Conservation (phyloP, 805 yeast species). For the Metschnikowia chrysomelidarum region DNA sequence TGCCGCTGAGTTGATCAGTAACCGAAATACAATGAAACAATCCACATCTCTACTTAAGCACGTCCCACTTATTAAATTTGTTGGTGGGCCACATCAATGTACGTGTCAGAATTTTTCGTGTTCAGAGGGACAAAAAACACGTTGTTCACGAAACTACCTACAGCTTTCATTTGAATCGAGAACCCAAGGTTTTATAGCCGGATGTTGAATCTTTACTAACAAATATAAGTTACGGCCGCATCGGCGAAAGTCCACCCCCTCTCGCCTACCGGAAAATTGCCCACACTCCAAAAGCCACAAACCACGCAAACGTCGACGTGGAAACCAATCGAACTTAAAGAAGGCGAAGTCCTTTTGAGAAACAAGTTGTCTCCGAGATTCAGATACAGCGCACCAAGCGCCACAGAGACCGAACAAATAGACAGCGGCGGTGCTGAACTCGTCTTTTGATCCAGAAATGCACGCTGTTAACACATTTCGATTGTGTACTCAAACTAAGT, state of each 20-base stretch:
- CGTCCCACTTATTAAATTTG: slow-evolving; percentile 77
- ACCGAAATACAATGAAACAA: slow-evolving; percentile 29
- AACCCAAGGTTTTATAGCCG: background rate
- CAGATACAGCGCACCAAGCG: slow-evolving; percentile 62
- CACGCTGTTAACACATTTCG: no score
- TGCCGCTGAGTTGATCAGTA: background rate
- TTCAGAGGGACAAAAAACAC: no score
- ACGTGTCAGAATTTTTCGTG: slow-evolving; percentile 7
- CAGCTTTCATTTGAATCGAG: no score
- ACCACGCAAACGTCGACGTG: slow-evolving; percentile 13
- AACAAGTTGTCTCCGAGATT: slow-evolving; percentile 71
- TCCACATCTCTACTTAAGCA: slow-evolving; percentile 37
- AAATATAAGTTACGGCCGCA: slow-evolving; percentile 9
- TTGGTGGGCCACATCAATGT: slow-evolving; percentile 70
- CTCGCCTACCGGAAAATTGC: slow-evolving; percentile 45
- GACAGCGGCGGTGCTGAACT: slow-evolving; percentile 81
- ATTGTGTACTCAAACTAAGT: no score
- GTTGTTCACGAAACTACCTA: no score
- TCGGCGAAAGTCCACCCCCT: slow-evolving; percentile 31
- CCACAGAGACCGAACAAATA: slow-evolving; percentile 70
- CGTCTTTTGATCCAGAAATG: no score
- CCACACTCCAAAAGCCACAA: slow-evolving; percentile 20
- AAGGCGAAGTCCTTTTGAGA: slow-evolving; percentile 51
- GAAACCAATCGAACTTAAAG: slow-evolving; percentile 41
- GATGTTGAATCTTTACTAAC: slow-evolving; percentile 14